Conservation (phyloP, 2,329 filamentous ascomycete genomes). For the Pestalotiopsis sp. region DNA sequence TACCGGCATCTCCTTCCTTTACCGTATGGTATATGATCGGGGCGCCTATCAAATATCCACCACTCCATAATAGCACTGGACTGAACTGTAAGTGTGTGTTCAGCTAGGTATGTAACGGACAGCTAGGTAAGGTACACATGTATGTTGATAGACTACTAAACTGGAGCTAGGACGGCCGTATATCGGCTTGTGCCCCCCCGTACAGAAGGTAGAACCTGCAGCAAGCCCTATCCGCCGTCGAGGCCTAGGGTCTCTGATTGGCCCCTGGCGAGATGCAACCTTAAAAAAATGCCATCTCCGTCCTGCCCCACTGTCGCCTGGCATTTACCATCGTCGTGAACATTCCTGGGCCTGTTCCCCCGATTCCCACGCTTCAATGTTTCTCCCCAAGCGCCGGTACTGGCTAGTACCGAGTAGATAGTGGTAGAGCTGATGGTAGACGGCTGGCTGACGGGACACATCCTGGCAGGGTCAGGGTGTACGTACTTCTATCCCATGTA, state of each 20-base stretch:
- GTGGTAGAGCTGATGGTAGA: neutral
- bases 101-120: neutral
- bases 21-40: neutral
- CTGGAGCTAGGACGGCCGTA: constrained; percentile 1
- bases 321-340: neutral
- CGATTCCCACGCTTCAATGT: neutral
- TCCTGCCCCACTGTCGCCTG: neutral
- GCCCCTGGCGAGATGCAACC: neutral
- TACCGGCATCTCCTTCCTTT: constrained; percentile 1
- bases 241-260: neutral
- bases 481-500: neutral
- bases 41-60: neutral
- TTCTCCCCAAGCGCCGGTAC: too few relatives aligned
- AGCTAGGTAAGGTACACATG: neutral
- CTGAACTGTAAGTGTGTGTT: neutral
- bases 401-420: too few relatives aligned
- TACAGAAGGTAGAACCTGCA: constrained; percentile 7
- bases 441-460: too few relatives aligned
- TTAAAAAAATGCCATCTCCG: constrained; percentile 6
- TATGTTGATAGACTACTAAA: neutral
- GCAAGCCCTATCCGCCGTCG: neutral
- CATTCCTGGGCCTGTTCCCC: neutral
- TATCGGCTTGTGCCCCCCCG: constrained; percentile 6
- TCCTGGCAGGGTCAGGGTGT: neutral
- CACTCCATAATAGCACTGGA: neutral